Base-by-base conservation (phyloP, 75 land plant genomes). In the Cunninghamia lanceolata region DNA sequence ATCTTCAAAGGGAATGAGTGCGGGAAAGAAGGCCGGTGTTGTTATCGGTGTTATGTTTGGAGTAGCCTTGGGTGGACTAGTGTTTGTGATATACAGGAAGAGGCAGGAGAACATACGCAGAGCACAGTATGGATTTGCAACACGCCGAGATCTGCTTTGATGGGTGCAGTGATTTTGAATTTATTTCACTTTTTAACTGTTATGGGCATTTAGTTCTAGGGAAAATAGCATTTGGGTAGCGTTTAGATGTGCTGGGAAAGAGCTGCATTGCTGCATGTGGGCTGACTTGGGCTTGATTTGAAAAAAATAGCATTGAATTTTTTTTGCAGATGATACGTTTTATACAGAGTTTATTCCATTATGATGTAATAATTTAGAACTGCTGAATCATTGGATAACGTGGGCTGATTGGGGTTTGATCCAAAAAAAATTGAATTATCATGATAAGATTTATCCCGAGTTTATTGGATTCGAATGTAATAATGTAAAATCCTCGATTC, bases 1-100 rank as follows among this genome's bases (percentile, higher is more conserved):
- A 16, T 68, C 84, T 52, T 53, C 68, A 1, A 73, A 84, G 10
- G 92, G 93, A 40, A 84, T 92, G 86, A 92, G 84, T 34, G 90
- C 88, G 2, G 95, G 94, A 9, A 81, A 88, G 90, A 92, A 91
- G 90, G 92, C 91, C 0, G 95, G 92, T 39, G 86, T 92, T 30
- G 93, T 83, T 45, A 9, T 95, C 34, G 94, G 91, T 36, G 93
- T 93, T 35, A 2, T 91, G 16, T 71, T 73, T 3, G 89, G 45
- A 2, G 92, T 88, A 32, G 87, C 85, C n/a, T 86, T 90, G 0
- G 90, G 77, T 14, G 91, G 46, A 50, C 40, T 90, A 4, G 93
- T 83, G 11, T 50, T 66, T 15, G 75, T 89, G 16, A 90, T 93
- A 39, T 92, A 87, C 86, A 91, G 87, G 92, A 92, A 92, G 78